Evolutionary conservation across 2,329 filamentous ascomycete genomes (phyloP).

Genomic region (Pseudocercospora eumusae): DNA sequence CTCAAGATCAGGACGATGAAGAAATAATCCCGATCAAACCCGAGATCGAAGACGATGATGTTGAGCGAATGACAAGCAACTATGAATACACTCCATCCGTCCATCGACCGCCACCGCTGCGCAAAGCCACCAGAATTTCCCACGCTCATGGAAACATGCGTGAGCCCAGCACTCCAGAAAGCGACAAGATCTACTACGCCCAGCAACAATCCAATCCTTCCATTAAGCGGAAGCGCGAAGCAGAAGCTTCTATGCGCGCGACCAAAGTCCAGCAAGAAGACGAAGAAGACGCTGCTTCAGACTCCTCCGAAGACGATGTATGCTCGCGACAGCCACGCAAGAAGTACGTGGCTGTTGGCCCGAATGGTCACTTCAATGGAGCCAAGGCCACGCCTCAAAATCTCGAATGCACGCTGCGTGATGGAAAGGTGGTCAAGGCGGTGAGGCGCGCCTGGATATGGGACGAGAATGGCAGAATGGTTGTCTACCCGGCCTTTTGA

Average conservation of each 20-base stretch:
- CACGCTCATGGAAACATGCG: neutral
- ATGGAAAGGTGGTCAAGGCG: neutral
- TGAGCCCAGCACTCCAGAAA: neutral
- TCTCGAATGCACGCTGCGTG: neutral
- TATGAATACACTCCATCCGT: neutral
- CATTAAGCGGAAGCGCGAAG: neutral
- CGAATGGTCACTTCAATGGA: neutral
- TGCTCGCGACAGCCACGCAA: neutral
- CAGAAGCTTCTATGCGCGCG: neutral
- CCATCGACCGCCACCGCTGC: neutral
- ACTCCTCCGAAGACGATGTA: neutral
- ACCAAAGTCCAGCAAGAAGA: neutral
- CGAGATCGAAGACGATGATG: constrained; percentile 1
- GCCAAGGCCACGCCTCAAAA: neutral
- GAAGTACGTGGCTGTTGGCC: neutral
- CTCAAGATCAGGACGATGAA: constrained; percentile 10
- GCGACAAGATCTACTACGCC: neutral
- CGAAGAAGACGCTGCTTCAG: neutral
- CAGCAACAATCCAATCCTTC: neutral
- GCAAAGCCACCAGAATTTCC: neutral
- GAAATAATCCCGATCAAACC: constrained; percentile 7
- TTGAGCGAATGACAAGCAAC: neutral
- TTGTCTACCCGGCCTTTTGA: constrained; percentile 1
- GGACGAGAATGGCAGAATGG: constrained; percentile 9
- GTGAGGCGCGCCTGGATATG: constrained; percentile 11